A percentile compares a stretch with the other conserved stretches of the same genome.
phyloP scores from a whole-genome alignment of 441 rosid species.

The Arabidopsis lyrata region DNA sequence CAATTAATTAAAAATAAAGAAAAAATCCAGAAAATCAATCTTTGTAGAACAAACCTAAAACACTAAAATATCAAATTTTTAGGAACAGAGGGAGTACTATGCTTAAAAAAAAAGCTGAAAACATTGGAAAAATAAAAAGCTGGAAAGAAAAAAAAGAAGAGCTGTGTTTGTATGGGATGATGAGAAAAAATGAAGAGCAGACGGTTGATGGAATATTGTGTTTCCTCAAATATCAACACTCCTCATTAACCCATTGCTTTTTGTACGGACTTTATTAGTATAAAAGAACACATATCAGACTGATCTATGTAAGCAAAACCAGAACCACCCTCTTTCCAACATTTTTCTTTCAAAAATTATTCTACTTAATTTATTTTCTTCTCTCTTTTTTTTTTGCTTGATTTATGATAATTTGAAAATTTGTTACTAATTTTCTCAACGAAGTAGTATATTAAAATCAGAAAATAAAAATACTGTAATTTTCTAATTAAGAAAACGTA shows the following conservation, averaged over 20 bases:
- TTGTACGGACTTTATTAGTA: conserved; percentile 29
- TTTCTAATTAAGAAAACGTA: too few species aligned
- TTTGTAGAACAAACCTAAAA: too few species aligned
- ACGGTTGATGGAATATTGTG: conserved; percentile 45
- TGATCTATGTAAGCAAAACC: not conserved
- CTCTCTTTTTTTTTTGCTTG: not conserved
- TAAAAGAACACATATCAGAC: not conserved
- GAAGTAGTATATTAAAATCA: too few species aligned
- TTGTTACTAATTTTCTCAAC: not conserved
- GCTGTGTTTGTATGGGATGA: conserved; percentile 30
- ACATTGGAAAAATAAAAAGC: conserved; percentile 39
- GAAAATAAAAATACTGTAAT: too few species aligned
- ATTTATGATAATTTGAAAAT: not conserved
- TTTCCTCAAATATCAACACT: conserved; percentile 47
- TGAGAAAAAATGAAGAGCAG: conserved; percentile 41
- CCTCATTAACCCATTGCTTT: conserved; percentile 37
- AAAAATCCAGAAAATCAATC: too few species aligned
- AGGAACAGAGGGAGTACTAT: too few species aligned
- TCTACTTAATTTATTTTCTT: not conserved
- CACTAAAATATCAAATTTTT: too few species aligned
- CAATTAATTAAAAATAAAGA: too few species aligned
- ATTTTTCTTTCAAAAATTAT: not conserved
- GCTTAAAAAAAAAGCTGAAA: conserved; percentile 25
- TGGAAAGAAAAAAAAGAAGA: conserved; percentile 8
- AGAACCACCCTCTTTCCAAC: not conserved